A percentile compares a stretch with the other conserved stretches of the same genome.
Conservation (phyloP, 306 rosid species). For the Ammopiptanthus mongolicus region DNA sequence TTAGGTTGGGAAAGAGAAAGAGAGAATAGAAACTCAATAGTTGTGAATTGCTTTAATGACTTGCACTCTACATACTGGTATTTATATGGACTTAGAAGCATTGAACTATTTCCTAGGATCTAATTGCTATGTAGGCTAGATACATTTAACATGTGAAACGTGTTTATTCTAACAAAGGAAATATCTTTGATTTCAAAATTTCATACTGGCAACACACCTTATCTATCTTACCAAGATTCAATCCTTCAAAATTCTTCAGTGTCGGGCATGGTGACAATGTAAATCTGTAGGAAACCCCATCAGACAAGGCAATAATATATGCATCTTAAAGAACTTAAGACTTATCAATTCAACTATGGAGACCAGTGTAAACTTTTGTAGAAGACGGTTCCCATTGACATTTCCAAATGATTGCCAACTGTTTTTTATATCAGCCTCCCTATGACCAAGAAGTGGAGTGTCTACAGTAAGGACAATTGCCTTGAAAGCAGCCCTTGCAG, state of each 20-base stretch:
- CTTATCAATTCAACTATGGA: not conserved
- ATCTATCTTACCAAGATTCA: constrained; percentile 68
- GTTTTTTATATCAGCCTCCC: constrained; percentile 96
- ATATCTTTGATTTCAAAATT: not conserved
- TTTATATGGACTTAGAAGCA: too few relatives aligned
- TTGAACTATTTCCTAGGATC: too few relatives aligned
- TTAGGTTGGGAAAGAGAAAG: too few relatives aligned
- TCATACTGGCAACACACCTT: constrained; percentile 37
- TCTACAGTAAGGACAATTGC: constrained; percentile 96
- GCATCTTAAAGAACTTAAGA: not conserved
- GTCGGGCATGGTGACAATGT: constrained; percentile 60
- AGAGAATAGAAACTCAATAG: too few relatives aligned
- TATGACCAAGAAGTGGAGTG: constrained; percentile 85
- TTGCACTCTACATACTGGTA: too few relatives aligned
- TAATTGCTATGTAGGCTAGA: too few relatives aligned
- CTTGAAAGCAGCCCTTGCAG: constrained; percentile 94
- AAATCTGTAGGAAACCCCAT: constrained; percentile 54
- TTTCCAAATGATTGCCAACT: constrained; percentile 33
- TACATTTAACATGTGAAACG: too few relatives aligned
- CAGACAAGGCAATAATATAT: not conserved
- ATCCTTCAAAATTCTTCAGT: constrained; percentile 73
- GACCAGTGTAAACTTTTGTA: not conserved
- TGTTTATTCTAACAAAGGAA: not conserved
- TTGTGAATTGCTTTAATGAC: too few relatives aligned
- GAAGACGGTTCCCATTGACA: not conserved